Conservation (phyloP, 306 rosid species). For the Casuarina equisetifolia region DNA sequence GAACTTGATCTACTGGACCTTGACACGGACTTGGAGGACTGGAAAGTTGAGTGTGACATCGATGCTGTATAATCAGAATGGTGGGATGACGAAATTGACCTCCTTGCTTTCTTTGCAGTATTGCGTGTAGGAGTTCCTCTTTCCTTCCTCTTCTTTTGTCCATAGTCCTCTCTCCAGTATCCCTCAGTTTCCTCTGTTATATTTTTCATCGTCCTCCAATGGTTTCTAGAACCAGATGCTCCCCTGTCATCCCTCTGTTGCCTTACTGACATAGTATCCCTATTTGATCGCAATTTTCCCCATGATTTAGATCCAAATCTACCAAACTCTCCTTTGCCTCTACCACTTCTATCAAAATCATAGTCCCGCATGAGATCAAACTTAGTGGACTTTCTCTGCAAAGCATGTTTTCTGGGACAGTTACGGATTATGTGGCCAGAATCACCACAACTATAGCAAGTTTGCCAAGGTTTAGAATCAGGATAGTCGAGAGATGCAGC, state of each 20-base stretch:
- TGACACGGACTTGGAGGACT: conserved; percentile 36
- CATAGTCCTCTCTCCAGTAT: conserved; percentile 24
- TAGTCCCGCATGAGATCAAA: conserved; percentile 27
- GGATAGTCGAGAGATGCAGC: conserved; percentile 29
- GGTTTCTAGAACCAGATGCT: conserved; percentile 31
- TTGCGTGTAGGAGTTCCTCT: conserved; percentile 31
- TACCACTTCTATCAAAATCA: conserved; percentile 17
- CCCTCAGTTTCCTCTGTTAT: conserved; percentile 28
- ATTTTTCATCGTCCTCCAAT: conserved; percentile 10
- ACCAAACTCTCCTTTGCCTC: conserved; percentile 27
- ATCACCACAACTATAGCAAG: conserved; percentile 56
- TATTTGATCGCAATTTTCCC: conserved; percentile 30
- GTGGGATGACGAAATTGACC: conserved; percentile 33
- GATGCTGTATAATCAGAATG: conserved; percentile 35
- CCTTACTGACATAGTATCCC: conserved; percentile 29
- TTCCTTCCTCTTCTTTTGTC: conserved; percentile 46
- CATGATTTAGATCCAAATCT: conserved; percentile 35
- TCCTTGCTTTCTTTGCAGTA: conserved; percentile 37
- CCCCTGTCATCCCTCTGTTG: conserved; percentile 29
- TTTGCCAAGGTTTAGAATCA: conserved; percentile 22
- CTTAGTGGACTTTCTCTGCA: conserved; percentile 27
- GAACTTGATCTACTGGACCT: conserved; percentile 44
- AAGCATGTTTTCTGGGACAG: conserved; percentile 43
- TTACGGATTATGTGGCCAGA: conserved; percentile 53
- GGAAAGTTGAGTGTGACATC: conserved; percentile 39